Percentiles rank a stretch among this genome's conserved stretches.
phyloP scores from a whole-genome alignment of 331 rosid genomes.

The Telfairia occidentalis region DNA sequence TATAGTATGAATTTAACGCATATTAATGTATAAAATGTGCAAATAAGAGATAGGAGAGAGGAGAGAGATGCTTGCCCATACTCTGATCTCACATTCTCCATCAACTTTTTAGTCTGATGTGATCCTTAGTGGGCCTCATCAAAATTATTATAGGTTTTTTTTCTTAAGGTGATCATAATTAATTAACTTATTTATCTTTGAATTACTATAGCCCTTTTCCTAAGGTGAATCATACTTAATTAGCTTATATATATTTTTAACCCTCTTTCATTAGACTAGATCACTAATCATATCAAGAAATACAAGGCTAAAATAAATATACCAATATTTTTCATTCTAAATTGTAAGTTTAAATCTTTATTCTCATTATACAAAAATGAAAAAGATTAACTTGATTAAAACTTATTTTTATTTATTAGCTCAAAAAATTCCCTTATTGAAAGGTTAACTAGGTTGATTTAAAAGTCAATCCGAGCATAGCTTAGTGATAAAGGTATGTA shows the following conservation, averaged over 20 bases:
- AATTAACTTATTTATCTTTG: conserved; percentile 2
- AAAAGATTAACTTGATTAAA: background rate
- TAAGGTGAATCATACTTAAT: conserved; percentile 6
- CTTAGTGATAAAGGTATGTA: too few species aligned
- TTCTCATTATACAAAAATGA: too few species aligned
- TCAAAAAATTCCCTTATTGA: background rate
- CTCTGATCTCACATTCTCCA: conserved; percentile 17
- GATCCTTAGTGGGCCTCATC: conserved; percentile 12
- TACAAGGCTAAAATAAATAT: background rate
- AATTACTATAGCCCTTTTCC: too few species aligned
- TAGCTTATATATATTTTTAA: background rate
- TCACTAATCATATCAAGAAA: background rate
- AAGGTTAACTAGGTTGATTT: too few species aligned
- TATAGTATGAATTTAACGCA: background rate
- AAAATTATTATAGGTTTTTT: conserved; percentile 6
- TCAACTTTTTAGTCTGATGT: conserved; percentile 14
- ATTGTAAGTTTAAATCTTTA: too few species aligned
- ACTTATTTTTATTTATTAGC: background rate
- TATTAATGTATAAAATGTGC: background rate
- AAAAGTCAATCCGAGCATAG: too few species aligned
- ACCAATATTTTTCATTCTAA: too few species aligned
- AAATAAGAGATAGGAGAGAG: background rate
- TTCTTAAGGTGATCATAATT: background rate
- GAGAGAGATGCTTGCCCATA: conserved; percentile 5
- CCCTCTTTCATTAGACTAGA: background rate